Evolutionary conservation across 352 stramenopile genomes (phyloP).

Genomic region (Peronospora tabacina): DNA sequence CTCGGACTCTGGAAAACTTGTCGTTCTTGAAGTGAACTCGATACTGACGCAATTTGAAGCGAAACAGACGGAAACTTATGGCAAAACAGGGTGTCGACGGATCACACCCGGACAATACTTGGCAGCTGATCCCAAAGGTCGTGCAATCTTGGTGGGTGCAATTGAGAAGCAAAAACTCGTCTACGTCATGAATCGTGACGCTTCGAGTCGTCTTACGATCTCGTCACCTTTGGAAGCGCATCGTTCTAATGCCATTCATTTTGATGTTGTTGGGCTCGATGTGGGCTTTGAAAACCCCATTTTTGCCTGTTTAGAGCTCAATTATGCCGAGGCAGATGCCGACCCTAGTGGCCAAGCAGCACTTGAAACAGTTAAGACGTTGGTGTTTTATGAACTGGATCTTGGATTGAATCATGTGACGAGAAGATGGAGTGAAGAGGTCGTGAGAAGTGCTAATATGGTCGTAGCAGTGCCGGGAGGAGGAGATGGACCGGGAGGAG

Average conservation of each 20-base stretch:
- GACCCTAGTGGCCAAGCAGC: constrained; percentile 65
- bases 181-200: constrained; percentile 98
- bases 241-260: constrained; percentile 92
- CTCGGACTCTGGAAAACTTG: constrained; percentile 93
- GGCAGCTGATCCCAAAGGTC: constrained; percentile 93
- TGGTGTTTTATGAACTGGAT: constrained; percentile 99
- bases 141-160: constrained; percentile 92
- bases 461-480: constrained; percentile 87
- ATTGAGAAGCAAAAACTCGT: constrained; percentile 99
- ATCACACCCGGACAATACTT: constrained; percentile 98
- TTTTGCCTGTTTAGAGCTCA: constrained; percentile 95
- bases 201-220: constrained; percentile 91
- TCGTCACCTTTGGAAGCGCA: constrained; percentile 98
- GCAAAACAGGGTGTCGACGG: constrained; percentile 93
- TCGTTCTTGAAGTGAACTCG: constrained; percentile 92
- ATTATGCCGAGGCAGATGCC: constrained; percentile 88
- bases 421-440: constrained; percentile 89
- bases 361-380: constrained; percentile 84
- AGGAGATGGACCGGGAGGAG: constrained; percentile 84
- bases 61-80: constrained; percentile 93
- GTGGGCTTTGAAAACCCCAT: constrained; percentile 99
- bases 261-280: constrained; percentile 92
- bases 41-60: constrained; percentile 64
- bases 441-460: constrained; percentile 88
- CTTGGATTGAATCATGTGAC: constrained; percentile 99